Conservation (phyloP, 345 rosid genomes). For the Streptanthus diversifolius region DNA sequence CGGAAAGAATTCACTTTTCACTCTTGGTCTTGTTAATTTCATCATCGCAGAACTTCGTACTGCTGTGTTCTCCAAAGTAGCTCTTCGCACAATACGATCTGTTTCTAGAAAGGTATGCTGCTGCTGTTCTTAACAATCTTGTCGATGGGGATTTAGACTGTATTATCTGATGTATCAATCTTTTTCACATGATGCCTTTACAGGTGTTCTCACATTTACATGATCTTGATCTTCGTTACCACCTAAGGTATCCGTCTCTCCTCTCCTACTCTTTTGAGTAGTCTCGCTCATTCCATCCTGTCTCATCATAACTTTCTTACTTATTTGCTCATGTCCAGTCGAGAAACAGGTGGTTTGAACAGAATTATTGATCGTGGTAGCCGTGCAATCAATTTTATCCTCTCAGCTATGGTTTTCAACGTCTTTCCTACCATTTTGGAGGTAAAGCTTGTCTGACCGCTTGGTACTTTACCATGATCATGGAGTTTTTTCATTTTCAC, state of each 20-base stretch:
- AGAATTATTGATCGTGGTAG: constrained; percentile 97
- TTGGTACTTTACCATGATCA: background rate
- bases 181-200: constrained; percentile 14
- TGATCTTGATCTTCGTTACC: constrained; percentile 85
- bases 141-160: background rate
- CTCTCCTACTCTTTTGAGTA: background rate
- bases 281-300: background rate
- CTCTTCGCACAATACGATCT: constrained; percentile 80
- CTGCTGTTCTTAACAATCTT: background rate
- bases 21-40: constrained; percentile 4
- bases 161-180: background rate
- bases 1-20: background rate
- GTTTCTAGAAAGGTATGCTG: constrained; percentile 82
- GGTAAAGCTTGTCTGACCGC: constrained; percentile 45
- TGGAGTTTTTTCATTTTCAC: background rate
- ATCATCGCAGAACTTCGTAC: constrained; percentile 79
- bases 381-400: constrained; percentile 96
- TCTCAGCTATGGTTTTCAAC: constrained; percentile 95
- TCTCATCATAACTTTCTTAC: constrained; percentile 22
- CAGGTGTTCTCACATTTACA: constrained; percentile 96
- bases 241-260: constrained; percentile 62
- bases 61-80: constrained; percentile 92
- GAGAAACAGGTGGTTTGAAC: constrained; percentile 94
- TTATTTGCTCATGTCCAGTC: constrained; percentile 47
- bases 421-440: constrained; percentile 89